Evolutionary conservation across 139 green algal genomes (phyloP).

Genomic region (Coelastrella sp.): DNA sequence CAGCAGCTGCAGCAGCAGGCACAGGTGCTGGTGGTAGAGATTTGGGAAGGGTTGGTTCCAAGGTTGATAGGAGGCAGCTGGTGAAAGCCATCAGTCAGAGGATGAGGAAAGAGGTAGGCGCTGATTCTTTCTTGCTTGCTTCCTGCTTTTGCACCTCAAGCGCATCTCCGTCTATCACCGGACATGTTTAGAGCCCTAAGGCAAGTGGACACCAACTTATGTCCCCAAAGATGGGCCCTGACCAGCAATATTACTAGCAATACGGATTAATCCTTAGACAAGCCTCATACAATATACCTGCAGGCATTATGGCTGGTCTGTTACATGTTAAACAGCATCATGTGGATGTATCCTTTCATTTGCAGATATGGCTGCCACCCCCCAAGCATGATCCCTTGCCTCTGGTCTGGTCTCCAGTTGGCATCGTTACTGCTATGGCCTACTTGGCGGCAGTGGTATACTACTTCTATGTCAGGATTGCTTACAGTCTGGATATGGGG

Average conservation of each 20-base stretch:
- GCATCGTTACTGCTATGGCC: not conserved
- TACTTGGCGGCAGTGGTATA: constrained; percentile 36
- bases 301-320: no score
- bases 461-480: constrained; percentile 47
- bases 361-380: constrained; percentile 18
- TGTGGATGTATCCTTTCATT: not conserved
- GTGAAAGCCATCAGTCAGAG: constrained; percentile 2
- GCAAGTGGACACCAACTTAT: no score
- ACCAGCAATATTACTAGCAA: no score
- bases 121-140: no score
- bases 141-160: no score
- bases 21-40: not conserved
- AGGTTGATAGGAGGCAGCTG: constrained; percentile 7
- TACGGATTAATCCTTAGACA: no score
- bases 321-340: no score
- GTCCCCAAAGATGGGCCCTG: no score
- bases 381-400: not conserved
- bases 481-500: constrained; percentile 23
- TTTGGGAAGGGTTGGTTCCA: not conserved
- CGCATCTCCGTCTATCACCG: no score
- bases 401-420: constrained; percentile 21
- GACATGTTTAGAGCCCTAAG: no score
- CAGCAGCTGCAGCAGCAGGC: not conserved
- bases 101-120: constrained; percentile 30
- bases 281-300: no score